Evolutionary conservation across 441 rosid genomes (phyloP), one percentile per base, ranked within the genome.

Genomic region (Euphorbia schlechtendalii): DNA sequence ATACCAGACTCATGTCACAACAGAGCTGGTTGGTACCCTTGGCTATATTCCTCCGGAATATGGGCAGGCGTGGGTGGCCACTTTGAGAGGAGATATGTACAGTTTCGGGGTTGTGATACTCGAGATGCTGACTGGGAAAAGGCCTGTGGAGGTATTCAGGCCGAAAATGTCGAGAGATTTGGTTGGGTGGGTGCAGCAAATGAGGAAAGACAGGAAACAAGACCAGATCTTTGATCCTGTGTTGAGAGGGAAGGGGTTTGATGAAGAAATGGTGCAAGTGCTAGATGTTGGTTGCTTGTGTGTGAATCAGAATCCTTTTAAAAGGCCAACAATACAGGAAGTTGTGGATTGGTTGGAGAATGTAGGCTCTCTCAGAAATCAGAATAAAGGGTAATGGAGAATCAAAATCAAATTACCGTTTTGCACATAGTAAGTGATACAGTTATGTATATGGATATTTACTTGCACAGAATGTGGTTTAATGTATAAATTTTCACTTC

Each of bases 31-130:
- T 2, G 86, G 82, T 36, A 82, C 86, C 41, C 71, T 77, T 0
- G 83, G 86, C 30, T 82, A 82, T 45, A 80, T 79, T 56, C 78
- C 86, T 22, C 83, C 83, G 0, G 86, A 82, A 34, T 82, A 82
- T 21, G 81, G 81, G 24, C 82, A 77, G 61, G 77, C 76, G 41
- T 79, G 83, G 79, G 72, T 80, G 18, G 80, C 82, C 40, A 77
- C 83, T 2, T 58, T 78, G 61, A 79, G 77, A 71, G 86, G 83
- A 8, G 86, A 82, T 40, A 74, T 82, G 59, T 82, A 82, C 71
- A 77, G 83, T 61, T 43, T 43, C 17, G 48, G 48, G 48, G 48
- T 43, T 43, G 48, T 43, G 0, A 25, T 56, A 5, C 34, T 82
- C 73, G 81, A 79, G 75, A 59, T 82, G 64, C 70, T 79, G 12